Base-by-base conservation (phyloP, 176 grass and related monocot species). In the Dendrocalamus sinicus region DNA sequence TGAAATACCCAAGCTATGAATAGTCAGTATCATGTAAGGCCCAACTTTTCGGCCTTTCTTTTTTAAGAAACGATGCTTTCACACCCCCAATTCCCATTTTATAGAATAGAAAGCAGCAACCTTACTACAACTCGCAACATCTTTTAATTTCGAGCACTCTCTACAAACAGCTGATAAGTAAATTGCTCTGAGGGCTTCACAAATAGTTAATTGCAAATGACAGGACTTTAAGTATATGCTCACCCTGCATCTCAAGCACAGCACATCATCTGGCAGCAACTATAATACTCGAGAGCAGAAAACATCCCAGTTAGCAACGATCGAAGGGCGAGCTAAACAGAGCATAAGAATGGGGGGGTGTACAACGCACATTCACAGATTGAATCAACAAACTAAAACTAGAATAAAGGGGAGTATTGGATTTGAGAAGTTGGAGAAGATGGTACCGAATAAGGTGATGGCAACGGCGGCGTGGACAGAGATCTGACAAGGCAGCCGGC, bases 161-260 rank as follows among this genome's bases (percentile, higher is more conserved):
- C 51, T 20, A 45, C 15, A 72, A 55, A 71, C 40, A 46, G 9
- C 23, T 46, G 67, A 82, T 71, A 59, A 23, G 67, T 14, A 81
- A 72, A 72, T 72, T 72, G 10, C n/a, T 83, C n/a, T 19, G 14
- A 11, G 15, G n/a, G 22, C 57, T 62, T 46, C 58, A 63, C 39
- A 63, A 12, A n/a, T 47, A 46, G 40, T 64, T 64, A 65, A 1
- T 47, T 48, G 76, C 7, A 64, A 79, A 32, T 26, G 76, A 17
- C 4, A 46, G 16, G 22, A 0, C 6, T 59, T 55, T 1, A 80
- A 10, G 45, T 47, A 35, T 16, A 35, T 17, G 45, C 24, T 28
- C 55, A 82, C 52, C 0, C 19, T 48, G 24, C 70, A 75, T 39
- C 28, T 75, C 23, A 60, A 84, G 26, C 70, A 64, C 55, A 30